Evolutionary conservation across 768 basidiomycete genomes (phyloP).

Genomic region (Epithele typhae): DNA sequence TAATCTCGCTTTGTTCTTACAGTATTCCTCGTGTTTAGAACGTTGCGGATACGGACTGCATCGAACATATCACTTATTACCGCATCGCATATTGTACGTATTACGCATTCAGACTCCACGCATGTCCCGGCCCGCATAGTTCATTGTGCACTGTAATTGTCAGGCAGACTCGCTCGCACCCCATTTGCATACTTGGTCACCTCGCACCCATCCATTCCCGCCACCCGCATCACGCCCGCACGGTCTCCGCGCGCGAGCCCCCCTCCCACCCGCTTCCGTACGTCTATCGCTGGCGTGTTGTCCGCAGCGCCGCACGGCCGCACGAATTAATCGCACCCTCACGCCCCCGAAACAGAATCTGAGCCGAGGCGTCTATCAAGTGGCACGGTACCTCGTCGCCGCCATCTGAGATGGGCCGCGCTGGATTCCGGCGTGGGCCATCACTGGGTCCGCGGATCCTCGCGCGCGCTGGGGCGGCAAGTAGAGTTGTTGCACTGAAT

Average conservation of each 20-base stretch:
- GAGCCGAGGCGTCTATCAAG: no score
- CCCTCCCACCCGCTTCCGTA: no score
- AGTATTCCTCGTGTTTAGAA: slow-evolving; percentile 11
- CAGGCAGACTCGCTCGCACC: slow-evolving; percentile 3
- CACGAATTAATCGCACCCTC: no score
- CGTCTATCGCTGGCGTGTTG: no score
- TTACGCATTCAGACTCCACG: slow-evolving; percentile 6
- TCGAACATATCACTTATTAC: slow-evolving; percentile 16
- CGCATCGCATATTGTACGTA: slow-evolving; percentile 14
- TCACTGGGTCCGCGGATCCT: no score
- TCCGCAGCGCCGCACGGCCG: no score
- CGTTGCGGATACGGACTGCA: slow-evolving; percentile 11
- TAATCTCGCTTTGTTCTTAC: slow-evolving; percentile 14
- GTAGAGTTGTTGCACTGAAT: no score
- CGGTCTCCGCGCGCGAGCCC: slow-evolving; percentile 1
- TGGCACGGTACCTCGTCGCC: no score
- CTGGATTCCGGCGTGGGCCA: no score
- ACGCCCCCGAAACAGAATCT: no score
- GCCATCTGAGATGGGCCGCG: no score
- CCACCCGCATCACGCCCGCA: slow-evolving; percentile 6
- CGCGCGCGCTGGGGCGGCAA: no score
- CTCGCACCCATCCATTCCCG: slow-evolving; percentile 16
- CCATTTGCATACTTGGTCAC: slow-evolving; percentile 13
- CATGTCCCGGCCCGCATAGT: slow-evolving; percentile 13
- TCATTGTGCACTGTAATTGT: slow-evolving; percentile 17